Base-by-base conservation (phyloP, 75 land plant genomes). In the Azolla pinnata region DNA sequence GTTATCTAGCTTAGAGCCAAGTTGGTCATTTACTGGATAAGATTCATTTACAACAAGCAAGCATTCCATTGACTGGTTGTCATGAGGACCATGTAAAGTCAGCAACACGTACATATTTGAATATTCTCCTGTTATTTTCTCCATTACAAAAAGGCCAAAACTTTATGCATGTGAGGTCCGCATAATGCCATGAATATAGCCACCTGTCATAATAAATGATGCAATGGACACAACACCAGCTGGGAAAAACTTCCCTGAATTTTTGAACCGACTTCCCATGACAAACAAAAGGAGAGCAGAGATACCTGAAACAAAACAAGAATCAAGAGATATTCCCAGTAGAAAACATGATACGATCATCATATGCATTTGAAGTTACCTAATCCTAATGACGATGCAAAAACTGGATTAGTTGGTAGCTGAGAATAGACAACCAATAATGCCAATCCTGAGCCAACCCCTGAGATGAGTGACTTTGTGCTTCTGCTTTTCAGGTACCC, bases 151-250 rank as follows among this genome's bases (percentile, higher is more conserved):
- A 38, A 14, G 42, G 42, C 42, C 7, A 38, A 38, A 14, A 59
- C 17, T 29, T 38, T 62, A 62, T 28, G 56, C 56, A 62, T 62
- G 64, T 10, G 64, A 52, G 40, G 74, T 53, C 1, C 91, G 83
- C 23, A 83, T 7, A 31, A 89, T 82, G 4, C 96, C 96, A 72
- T 89, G 96, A 46, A 80, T 50, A 46, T 89, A 89, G 17, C 96
- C 96, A 28, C 90, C 96, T 7, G 90, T 63, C 96, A 89, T 89
- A 8, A 89, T 65, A 44, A 89, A 71, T 1, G 96, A 89, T 23
- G 80, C 72, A 27, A 83, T 44, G 26, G 90, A 77, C 17, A 89
- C 87, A 17, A 89, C 67, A 40, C 96, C 96, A 0, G 96, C 91
- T 5, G 96, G 96, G 54, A 89, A 83, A 7, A 89, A 16, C 67